These are phyloP conservation scores for Plasmodium fragile DNA, from an alignment of 169 alveolate species.

Conservation along the genomic window DNA sequence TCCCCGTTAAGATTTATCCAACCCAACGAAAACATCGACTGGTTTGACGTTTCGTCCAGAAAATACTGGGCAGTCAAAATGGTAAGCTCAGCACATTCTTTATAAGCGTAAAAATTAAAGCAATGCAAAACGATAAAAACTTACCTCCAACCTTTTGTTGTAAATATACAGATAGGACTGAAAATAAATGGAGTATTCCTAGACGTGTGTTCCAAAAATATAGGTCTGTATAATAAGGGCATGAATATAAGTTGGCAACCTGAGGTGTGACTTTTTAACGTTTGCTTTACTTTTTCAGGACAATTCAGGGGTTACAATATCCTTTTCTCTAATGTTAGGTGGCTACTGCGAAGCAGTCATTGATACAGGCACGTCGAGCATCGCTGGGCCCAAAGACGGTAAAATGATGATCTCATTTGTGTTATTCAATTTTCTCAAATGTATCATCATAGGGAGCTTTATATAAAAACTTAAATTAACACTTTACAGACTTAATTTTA, in stretches of 20 bases:
- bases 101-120: slow-evolving; percentile 1
- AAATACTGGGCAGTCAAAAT: slow-evolving; percentile 73
- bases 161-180: slow-evolving; percentile 46
- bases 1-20: slow-evolving; percentile 33
- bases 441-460: not conserved
- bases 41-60: slow-evolving; percentile 72
- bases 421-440: not conserved
- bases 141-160: not conserved
- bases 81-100: slow-evolving; percentile 23
- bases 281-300: not conserved
- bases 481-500: slow-evolving; percentile 43
- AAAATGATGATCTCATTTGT: not conserved
- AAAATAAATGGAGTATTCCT: slow-evolving; percentile 54
- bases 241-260: not conserved
- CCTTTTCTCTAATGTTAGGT: slow-evolving; percentile 3
- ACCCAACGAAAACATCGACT: slow-evolving; percentile 48
- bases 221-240: slow-evolving; percentile 7
- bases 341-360: slow-evolving; percentile 72
- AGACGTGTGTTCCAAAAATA: slow-evolving; percentile 66
- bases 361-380: slow-evolving; percentile 75
- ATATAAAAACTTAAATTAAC: not conserved
- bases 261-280: not conserved
- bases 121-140: not conserved
- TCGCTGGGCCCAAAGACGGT: slow-evolving; percentile 76
- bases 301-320: not conserved